phyloP scores from a whole-genome alignment of 257 asterid genomes.

The Nicotiana paniculata region DNA sequence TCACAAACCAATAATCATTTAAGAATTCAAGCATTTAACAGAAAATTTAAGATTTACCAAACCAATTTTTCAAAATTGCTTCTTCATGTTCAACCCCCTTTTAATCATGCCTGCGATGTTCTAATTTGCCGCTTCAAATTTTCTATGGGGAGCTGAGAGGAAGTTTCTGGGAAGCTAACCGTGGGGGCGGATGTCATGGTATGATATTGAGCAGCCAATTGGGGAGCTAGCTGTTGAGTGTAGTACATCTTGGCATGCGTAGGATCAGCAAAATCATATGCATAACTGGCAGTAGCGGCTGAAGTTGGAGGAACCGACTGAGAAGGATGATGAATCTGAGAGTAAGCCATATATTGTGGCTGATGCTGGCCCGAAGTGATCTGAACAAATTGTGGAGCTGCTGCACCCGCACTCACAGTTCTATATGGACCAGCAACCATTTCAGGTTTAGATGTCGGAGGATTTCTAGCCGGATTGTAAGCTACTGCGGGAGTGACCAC shows the following conservation, averaged over 20 bases:
- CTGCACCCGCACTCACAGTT: conserved; percentile 7
- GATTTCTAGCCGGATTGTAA: conserved; percentile 29
- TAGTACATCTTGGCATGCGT: conserved; percentile 12
- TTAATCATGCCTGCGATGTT: conserved; percentile 7
- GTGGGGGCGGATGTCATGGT: conserved; percentile 12
- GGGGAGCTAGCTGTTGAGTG: conserved; percentile 13
- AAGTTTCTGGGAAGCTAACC: background rate
- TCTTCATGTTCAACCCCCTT: conserved; percentile 6
- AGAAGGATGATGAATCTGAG: conserved; percentile 18
- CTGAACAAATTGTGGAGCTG: conserved; percentile 15
- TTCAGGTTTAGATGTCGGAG: conserved; percentile 36
- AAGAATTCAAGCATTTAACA: conserved; percentile 7
- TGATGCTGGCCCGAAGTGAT: conserved; percentile 8
- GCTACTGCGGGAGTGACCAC: conserved; percentile 21
- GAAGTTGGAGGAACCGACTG: conserved; percentile 12
- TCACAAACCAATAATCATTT: conserved; percentile 4
- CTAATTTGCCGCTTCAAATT: conserved; percentile 13
- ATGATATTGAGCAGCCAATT: conserved; percentile 9
- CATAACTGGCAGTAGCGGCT: conserved; percentile 5
- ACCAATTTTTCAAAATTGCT: conserved; percentile 14
- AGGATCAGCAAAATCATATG: conserved; percentile 15
- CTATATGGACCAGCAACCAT: conserved; percentile 13
- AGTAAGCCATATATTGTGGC: conserved; percentile 11
- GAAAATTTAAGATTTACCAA: background rate
- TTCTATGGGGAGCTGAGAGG: conserved; percentile 9